phyloP scores from a whole-genome alignment of 163 green algal genomes.

The Chlamydomonas reinhardtii region DNA sequence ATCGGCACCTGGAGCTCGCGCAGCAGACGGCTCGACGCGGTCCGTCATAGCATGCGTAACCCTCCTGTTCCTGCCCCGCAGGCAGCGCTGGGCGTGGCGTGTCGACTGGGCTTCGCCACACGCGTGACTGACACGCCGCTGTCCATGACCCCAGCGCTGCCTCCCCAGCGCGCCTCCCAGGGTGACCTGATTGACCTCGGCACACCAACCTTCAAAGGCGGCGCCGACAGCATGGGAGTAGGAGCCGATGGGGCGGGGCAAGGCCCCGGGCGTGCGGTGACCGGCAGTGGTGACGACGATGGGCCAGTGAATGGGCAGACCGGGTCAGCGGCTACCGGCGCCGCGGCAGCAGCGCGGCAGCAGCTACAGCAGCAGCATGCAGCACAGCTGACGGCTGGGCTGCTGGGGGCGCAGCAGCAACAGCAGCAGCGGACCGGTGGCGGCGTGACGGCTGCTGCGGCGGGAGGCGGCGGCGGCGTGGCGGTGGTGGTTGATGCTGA shows the following conservation, averaged over 20 bases:
- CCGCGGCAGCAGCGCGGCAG: neutral
- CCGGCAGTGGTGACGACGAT: neutral
- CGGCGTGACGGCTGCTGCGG: neutral
- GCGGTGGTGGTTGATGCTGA: constrained; percentile 93
- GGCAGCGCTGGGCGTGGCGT: constrained; percentile 86
- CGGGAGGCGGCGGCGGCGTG: constrained; percentile 59
- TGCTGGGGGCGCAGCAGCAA: neutral
- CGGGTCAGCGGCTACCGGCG: neutral
- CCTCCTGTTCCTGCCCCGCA: neutral
- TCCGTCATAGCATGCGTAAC: too few species aligned
- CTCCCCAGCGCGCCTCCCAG: too few species aligned
- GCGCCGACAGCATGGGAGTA: too few species aligned
- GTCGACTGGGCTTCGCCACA: constrained; percentile 89
- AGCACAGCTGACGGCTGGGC: constrained; percentile 6
- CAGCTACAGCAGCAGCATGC: neutral
- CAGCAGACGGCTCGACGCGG: too few species aligned
- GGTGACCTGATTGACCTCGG: too few species aligned
- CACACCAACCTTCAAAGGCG: too few species aligned
- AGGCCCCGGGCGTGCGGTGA: neutral
- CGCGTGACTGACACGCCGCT: constrained; percentile 56
- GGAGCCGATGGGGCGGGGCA: too few species aligned
- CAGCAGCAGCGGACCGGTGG: neutral
- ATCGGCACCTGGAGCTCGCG: too few species aligned
- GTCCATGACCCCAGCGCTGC: too few species aligned
- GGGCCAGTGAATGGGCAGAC: too few species aligned